Conservation (phyloP, 306 rosid species). For the Quercus variabilis region DNA sequence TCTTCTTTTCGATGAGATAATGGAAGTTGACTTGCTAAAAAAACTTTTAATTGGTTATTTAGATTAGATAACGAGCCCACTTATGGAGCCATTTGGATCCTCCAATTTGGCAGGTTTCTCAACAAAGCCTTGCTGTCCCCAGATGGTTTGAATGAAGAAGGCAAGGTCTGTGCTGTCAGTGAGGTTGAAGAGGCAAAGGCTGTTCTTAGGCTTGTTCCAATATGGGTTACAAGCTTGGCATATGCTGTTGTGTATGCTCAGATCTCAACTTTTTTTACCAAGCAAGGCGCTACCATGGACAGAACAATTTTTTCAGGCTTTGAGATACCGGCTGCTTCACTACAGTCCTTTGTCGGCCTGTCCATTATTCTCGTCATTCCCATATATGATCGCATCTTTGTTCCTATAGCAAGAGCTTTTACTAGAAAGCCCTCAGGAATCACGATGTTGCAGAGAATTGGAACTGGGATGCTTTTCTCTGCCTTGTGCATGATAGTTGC, state of each 20-base stretch:
- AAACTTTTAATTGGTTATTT: too few species aligned
- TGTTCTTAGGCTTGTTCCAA: slow-evolving; percentile 21
- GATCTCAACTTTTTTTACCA: too few species aligned
- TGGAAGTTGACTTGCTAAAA: not conserved
- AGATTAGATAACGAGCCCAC: not conserved
- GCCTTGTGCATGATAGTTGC: not conserved
- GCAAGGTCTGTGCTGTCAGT: slow-evolving; percentile 6
- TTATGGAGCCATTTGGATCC: not conserved
- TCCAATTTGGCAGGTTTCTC: too few species aligned
- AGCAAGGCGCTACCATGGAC: too few species aligned
- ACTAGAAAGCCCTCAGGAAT: slow-evolving; percentile 18
- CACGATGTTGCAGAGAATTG: slow-evolving; percentile 25
- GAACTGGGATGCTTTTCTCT: slow-evolving; percentile 20
- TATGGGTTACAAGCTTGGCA: too few species aligned
- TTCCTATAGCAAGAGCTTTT: too few species aligned
- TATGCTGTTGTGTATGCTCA: too few species aligned
- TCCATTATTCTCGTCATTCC: too few species aligned
- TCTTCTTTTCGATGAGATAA: not conserved
- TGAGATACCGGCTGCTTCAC: too few species aligned
- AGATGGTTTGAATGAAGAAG: slow-evolving; percentile 17
- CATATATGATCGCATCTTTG: too few species aligned
- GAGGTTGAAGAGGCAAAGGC: slow-evolving; percentile 53
- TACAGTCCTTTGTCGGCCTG: too few species aligned
- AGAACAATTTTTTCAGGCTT: too few species aligned
- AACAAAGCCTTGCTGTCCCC: slow-evolving; percentile 2